Conservation (phyloP, 257 asterid genomes). For the Coffea canephora region DNA sequence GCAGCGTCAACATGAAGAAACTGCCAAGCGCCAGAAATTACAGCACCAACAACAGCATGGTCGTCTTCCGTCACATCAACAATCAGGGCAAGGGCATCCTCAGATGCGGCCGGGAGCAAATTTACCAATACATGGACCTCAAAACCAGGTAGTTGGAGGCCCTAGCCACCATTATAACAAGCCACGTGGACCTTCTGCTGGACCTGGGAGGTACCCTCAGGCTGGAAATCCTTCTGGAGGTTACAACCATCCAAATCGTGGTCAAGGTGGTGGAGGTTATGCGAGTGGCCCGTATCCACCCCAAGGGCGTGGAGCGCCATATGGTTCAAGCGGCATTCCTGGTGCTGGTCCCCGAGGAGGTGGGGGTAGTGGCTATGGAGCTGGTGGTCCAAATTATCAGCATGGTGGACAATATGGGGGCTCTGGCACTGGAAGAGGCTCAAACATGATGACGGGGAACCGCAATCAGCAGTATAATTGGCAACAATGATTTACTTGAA, state of each 20-base stretch:
- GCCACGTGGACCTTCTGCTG: conserved; percentile 76
- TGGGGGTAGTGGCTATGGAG: conserved; percentile 53
- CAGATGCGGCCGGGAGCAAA: conserved; percentile 69
- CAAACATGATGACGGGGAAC: conserved; percentile 60
- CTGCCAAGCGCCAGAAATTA: conserved; percentile 66
- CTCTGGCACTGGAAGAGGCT: conserved; percentile 83
- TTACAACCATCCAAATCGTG: conserved; percentile 69
- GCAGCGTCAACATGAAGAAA: conserved; percentile 72
- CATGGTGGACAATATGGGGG: conserved; percentile 66
- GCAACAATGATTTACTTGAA: conserved; percentile 57
- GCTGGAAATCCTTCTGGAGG: conserved; percentile 76
- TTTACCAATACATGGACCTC: conserved; percentile 46
- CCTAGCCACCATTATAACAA: conserved; percentile 67
- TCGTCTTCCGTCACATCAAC: conserved; percentile 69
- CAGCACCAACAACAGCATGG: conserved; percentile 68
- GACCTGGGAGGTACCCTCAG: conserved; percentile 74
- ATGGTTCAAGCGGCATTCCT: conserved; percentile 52
- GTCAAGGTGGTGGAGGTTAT: conserved; percentile 72
- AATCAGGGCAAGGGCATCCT: conserved; percentile 60
- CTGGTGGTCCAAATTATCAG: conserved; percentile 70
- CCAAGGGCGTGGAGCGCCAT: conserved; percentile 75
- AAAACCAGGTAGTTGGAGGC: conserved; percentile 61
- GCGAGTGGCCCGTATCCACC: conserved; percentile 71
- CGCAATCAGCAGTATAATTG: conserved; percentile 83
- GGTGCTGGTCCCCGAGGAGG: conserved; percentile 70